Conservation (phyloP, 2,329 filamentous ascomycete species). For the Colletotrichum truncatum region DNA sequence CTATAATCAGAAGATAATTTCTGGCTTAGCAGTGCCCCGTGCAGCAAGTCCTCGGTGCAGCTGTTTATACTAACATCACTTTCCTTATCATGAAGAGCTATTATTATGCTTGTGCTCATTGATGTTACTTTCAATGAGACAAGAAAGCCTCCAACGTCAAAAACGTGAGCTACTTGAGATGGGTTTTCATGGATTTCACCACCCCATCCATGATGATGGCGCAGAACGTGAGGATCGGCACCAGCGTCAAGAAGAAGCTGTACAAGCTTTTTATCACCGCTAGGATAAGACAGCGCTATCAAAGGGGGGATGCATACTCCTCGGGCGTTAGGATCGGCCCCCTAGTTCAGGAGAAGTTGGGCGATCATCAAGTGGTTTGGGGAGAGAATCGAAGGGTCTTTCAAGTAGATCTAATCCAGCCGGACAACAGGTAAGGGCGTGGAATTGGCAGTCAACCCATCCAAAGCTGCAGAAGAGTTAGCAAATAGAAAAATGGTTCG, state of each 20-base stretch:
- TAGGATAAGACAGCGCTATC: background rate
- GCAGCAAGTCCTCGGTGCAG: no score
- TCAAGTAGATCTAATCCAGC: conserved; percentile 13
- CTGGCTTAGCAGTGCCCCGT: no score
- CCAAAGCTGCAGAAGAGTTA: conserved; percentile 34
- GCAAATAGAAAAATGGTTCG: background rate
- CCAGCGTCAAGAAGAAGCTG: background rate
- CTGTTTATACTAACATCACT: no score
- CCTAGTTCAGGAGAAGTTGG: background rate
- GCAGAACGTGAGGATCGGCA: no score
- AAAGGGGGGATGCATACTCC: background rate
- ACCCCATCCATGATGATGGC: no score
- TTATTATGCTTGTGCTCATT: no score
- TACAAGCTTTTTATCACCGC: background rate
- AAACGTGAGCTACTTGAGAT: no score
- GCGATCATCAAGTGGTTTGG: conserved; percentile 21
- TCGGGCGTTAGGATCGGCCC: background rate
- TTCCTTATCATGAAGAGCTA: no score
- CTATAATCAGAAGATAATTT: no score
- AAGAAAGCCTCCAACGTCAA: no score
- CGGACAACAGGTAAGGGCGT: conserved; percentile 26
- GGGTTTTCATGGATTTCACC: no score
- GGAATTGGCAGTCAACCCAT: conserved; percentile 36
- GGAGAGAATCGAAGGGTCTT: conserved; percentile 37
- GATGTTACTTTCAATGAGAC: no score